These are phyloP conservation scores for Syncephalastrum sp. DNA, from an alignment of 371 early-diverging fungal species.

Conservation along the genomic window DNA sequence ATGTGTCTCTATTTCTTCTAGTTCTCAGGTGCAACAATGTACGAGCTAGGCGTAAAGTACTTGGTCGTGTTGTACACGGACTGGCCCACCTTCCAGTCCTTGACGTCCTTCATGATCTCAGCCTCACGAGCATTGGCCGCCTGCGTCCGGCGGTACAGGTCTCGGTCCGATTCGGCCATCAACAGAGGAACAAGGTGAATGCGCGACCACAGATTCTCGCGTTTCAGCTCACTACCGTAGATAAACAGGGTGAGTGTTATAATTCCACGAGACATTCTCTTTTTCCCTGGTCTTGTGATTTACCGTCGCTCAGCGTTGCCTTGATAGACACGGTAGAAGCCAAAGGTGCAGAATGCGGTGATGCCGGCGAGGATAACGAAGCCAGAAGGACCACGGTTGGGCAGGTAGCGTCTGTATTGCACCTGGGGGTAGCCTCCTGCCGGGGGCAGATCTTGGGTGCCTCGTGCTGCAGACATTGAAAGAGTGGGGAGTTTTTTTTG, in stretches of 20 bases:
- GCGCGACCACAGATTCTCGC: constrained; percentile 94
- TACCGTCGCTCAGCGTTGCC: constrained; percentile 79
- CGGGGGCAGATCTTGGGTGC: constrained; percentile 73
- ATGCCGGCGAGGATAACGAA: constrained; percentile 55
- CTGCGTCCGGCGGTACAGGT: constrained; percentile 80
- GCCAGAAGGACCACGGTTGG: constrained; percentile 87
- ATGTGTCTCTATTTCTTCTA: constrained; percentile 18
- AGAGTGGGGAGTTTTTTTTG: constrained; percentile 21
- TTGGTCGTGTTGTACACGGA: constrained; percentile 83
- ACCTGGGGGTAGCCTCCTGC: constrained; percentile 74
- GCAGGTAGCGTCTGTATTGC: constrained; percentile 85
- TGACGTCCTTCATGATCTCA: constrained; percentile 86
- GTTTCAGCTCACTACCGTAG: constrained; percentile 76
- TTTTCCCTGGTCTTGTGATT: too few relatives aligned
- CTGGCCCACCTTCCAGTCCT: constrained; percentile 78
- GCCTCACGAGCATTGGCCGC: constrained; percentile 79
- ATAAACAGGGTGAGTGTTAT: too few relatives aligned
- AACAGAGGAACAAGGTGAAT: constrained; percentile 88
- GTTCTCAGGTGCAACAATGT: constrained; percentile 48
- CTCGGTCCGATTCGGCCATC: constrained; percentile 94
- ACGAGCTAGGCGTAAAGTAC: constrained; percentile 71
- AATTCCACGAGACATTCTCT: too few relatives aligned
- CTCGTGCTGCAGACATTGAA: constrained; percentile 15
- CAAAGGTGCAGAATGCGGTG: constrained; percentile 50
- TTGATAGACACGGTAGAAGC: constrained; percentile 61